These are phyloP conservation scores for Cornus controversa DNA, from an alignment of 148 eudicot genomes.

Conservation along the genomic window DNA sequence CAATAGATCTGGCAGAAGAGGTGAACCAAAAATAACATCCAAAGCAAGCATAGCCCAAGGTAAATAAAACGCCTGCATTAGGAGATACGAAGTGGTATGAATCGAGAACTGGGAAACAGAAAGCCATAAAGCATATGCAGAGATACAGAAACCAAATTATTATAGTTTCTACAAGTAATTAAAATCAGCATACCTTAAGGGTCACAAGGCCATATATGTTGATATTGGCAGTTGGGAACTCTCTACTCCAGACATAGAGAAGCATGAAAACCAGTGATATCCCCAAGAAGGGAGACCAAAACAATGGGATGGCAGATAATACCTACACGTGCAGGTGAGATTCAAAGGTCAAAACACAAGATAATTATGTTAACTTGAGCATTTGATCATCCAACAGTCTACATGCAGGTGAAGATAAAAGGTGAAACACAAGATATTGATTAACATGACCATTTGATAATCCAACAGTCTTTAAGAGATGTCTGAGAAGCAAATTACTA, in stretches of 20 bases:
- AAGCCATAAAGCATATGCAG: background rate
- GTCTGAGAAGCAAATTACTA: background rate
- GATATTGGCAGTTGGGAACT: slow-evolving; percentile 81
- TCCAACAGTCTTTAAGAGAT: background rate
- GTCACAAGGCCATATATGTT: slow-evolving; percentile 83
- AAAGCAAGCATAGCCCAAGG: slow-evolving; percentile 97
- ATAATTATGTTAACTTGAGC: background rate
- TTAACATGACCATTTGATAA: background rate
- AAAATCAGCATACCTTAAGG: slow-evolving; percentile 56
- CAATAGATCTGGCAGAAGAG: slow-evolving; percentile 67
- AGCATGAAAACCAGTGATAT: slow-evolving; percentile 98
- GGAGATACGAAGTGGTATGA: background rate
- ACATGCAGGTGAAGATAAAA: slow-evolving; percentile 13
- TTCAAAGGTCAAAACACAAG: slow-evolving; percentile 4
- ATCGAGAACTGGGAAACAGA: background rate
- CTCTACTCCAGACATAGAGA: slow-evolving; percentile 96
- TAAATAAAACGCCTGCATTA: slow-evolving; percentile 84
- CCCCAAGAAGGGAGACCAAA: slow-evolving; percentile 59
- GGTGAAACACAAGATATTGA: slow-evolving; percentile 1
- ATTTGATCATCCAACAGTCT: background rate
- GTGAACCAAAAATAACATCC: slow-evolving; percentile 94
- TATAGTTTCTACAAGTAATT: background rate
- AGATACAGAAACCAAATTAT: background rate
- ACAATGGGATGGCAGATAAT: slow-evolving; percentile 62
- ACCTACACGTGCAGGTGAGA: slow-evolving; percentile 38